phyloP scores from a whole-genome alignment of 2,329 filamentous ascomycete species.

The Fusarium sp. region DNA sequence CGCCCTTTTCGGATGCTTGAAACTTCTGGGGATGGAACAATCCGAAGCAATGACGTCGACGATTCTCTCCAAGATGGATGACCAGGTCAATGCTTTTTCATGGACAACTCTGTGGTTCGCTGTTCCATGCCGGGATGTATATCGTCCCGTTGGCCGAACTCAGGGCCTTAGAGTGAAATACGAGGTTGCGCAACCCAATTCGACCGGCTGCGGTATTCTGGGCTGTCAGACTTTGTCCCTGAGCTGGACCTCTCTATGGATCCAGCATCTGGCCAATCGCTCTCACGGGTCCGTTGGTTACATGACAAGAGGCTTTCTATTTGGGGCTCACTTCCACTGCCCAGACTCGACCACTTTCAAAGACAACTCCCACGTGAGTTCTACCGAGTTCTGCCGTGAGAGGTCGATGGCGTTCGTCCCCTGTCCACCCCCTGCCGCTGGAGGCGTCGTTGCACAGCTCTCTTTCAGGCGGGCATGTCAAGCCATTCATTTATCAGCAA shows the following conservation, averaged over 20 bases:
- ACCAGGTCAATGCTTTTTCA: constrained; percentile 10
- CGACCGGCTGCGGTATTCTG: constrained; percentile 11
- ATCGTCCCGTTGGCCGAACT: constrained; percentile 5
- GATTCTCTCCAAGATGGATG: background rate
- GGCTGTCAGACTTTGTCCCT: constrained; percentile 9
- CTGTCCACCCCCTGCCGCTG: constrained; percentile 21
- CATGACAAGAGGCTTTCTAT: constrained; percentile 31
- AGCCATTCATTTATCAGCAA: constrained; percentile 2
- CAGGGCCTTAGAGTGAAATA: constrained; percentile 15
- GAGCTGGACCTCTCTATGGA: background rate
- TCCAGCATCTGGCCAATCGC: constrained; percentile 23
- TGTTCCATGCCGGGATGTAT: constrained; percentile 5
- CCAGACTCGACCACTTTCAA: constrained; percentile 22
- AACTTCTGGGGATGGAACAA: background rate
- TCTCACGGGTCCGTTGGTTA: background rate
- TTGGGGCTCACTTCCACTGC: constrained; percentile 5
- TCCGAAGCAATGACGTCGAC: constrained; percentile 15
- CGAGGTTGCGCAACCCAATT: constrained; percentile 26
- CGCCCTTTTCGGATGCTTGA: background rate
- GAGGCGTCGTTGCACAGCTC: constrained; percentile 27
- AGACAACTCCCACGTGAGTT: constrained; percentile 33
- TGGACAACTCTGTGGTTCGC: constrained; percentile 5
- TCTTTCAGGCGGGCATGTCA: constrained; percentile 8
- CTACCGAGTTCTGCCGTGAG: constrained; percentile 34
- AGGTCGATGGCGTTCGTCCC: constrained; percentile 39